Evolutionary conservation across 2,329 filamentous ascomycete species (phyloP).

Genomic region (Epichloe coenophiala): DNA sequence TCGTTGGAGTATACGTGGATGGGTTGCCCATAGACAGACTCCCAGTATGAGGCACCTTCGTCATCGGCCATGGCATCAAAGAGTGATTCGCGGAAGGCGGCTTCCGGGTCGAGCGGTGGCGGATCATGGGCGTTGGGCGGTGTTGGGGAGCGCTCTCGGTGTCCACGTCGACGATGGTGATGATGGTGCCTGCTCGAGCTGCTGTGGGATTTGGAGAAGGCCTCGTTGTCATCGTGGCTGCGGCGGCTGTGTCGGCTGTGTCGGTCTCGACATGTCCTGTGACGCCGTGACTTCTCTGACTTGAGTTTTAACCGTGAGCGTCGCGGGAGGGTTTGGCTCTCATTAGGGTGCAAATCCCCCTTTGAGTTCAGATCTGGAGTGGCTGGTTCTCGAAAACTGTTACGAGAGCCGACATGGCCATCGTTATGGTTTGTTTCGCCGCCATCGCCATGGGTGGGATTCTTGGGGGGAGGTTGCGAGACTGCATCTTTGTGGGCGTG

Average conservation of each 20-base stretch:
- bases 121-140: slow-evolving; percentile 33
- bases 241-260: not conserved
- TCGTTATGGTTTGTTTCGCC: not conserved
- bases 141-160: slow-evolving; percentile 29
- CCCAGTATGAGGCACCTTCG: slow-evolving; percentile 91
- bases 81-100: slow-evolving; percentile 81
- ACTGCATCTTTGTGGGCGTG: slow-evolving; percentile 7
- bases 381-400: not conserved
- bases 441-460: not conserved
- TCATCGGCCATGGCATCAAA: slow-evolving; percentile 97
- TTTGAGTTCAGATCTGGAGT: not conserved
- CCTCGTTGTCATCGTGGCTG: slow-evolving; percentile 11
- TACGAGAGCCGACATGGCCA: slow-evolving; percentile 2
- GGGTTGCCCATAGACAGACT: slow-evolving; percentile 90
- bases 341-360: not conserved
- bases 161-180: slow-evolving; percentile 17
- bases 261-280: not conserved
- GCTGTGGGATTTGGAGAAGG: slow-evolving; percentile 8
- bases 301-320: slow-evolving; percentile 5
- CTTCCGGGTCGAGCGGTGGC: slow-evolving; percentile 47
- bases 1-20: slow-evolving; percentile 63
- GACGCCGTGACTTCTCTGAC: slow-evolving; percentile 2
- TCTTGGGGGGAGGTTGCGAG: not conserved
- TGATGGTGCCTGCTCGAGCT: slow-evolving; percentile 15
- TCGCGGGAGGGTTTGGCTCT: not conserved